These are phyloP conservation scores for Fusarium verticillioides DNA, from an alignment of 2,329 filamentous ascomycete species.

Conservation along the genomic window DNA sequence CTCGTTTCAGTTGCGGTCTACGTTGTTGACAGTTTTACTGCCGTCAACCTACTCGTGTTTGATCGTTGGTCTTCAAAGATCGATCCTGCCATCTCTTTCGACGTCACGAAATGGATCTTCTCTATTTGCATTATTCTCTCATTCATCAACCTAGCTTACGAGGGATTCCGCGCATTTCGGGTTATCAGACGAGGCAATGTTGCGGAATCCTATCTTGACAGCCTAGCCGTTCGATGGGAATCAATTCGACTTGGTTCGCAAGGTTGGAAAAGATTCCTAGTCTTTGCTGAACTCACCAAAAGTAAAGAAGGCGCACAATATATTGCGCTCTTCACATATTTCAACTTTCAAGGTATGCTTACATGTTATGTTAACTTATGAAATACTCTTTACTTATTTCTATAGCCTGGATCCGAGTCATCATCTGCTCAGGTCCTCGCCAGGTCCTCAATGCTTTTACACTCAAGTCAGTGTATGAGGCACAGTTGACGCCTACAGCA, in stretches of 20 bases:
- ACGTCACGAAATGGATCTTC: conserved; percentile 94
- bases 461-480: conserved; percentile 82
- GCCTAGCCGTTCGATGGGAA: conserved; percentile 84
- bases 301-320: conserved; percentile 92
- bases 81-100: conserved; percentile 78
- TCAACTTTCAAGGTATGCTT: conserved; percentile 72
- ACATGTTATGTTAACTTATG: too few relatives aligned
- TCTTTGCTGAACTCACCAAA: conserved; percentile 90
- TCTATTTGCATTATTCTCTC: conserved; percentile 91
- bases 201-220: conserved; percentile 91
- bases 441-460: conserved; percentile 92
- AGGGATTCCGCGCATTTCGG: conserved; percentile 81
- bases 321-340: conserved; percentile 90
- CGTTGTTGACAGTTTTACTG: conserved; percentile 90
- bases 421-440: conserved; percentile 91
- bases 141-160: conserved; percentile 81
- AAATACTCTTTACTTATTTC: conserved; percentile 21
- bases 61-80: conserved; percentile 89
- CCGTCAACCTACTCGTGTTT: conserved; percentile 89
- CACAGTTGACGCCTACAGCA: conserved; percentile 71
- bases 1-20: conserved; percentile 86
- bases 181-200: conserved; percentile 88
- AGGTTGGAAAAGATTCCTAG: conserved; percentile 90
- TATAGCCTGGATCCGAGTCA: conserved; percentile 84
- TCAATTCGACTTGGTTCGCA: conserved; percentile 79